A percentile compares a stretch with the other conserved stretches of the same genome.
These are phyloP conservation scores for Eucalyptus virginea DNA, from an alignment of 345 rosid genomes.

Conservation along the genomic window DNA sequence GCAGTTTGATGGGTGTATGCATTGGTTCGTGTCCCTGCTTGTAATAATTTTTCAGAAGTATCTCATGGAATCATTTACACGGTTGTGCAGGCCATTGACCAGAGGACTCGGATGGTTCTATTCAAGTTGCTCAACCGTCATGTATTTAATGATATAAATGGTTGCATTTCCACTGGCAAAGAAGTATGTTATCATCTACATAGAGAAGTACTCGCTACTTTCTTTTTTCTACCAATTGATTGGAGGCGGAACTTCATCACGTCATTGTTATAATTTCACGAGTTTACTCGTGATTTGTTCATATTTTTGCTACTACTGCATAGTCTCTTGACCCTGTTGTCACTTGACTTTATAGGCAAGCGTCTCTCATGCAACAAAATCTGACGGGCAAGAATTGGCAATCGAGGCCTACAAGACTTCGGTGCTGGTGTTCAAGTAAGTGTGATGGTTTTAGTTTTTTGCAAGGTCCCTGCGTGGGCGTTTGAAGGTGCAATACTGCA, in stretches of 20 bases:
- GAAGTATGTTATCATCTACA: slow-evolving; percentile 21
- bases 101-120: slow-evolving; percentile 84
- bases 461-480: neutral
- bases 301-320: neutral
- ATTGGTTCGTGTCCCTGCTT: neutral
- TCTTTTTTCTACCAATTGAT: neutral
- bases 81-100: slow-evolving; percentile 65
- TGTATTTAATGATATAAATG: slow-evolving; percentile 65
- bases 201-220: slow-evolving; percentile 21
- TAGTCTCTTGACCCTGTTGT: neutral
- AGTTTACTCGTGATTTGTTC: neutral
- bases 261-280: neutral
- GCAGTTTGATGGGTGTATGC: neutral
- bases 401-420: slow-evolving; percentile 81
- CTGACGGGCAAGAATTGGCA: slow-evolving; percentile 73
- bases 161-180: slow-evolving; percentile 95
- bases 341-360: slow-evolving; percentile 42
- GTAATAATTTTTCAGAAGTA: neutral
- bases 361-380: slow-evolving; percentile 83
- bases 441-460: neutral
- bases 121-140: slow-evolving; percentile 83
- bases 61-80: neutral
- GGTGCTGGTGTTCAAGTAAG: slow-evolving; percentile 77
- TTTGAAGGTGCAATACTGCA: neutral
- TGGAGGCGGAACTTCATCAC: neutral